Percentiles rank a stretch among this genome's conserved stretches.
Conservation (phyloP, 805 yeast species). For the Starmerella lactis-condensi region DNA sequence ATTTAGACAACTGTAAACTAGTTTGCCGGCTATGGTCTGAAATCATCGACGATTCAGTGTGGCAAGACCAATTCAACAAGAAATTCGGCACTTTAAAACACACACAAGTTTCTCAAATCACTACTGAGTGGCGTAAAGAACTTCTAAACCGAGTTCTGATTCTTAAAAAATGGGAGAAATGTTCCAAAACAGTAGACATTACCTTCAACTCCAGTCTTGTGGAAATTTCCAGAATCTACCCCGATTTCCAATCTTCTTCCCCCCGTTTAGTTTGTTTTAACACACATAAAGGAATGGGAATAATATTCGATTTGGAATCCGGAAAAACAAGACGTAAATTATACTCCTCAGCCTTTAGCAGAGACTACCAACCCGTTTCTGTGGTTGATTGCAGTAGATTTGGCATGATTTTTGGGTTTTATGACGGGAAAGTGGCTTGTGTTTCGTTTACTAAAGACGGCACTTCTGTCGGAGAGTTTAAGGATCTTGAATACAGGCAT, state of each 20-base stretch:
- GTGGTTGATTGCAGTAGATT: conserved; percentile 19
- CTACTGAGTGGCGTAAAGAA: conserved; percentile 20
- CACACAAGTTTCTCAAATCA: conserved; percentile 14
- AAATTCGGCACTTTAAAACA: conserved; percentile 15
- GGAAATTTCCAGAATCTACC: conserved; percentile 12
- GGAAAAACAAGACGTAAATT: conserved; percentile 19
- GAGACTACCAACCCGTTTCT: conserved; percentile 9
- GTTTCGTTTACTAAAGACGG: conserved; percentile 16
- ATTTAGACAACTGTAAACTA: conserved; percentile 16
- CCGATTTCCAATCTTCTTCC: conserved; percentile 14
- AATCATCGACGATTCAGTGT: conserved; percentile 18
- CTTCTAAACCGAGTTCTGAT: conserved; percentile 15
- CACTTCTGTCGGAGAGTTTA: conserved; percentile 15
- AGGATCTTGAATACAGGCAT: conserved; percentile 14
- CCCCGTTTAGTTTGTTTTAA: conserved; percentile 17
- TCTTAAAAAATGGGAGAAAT: conserved; percentile 18
- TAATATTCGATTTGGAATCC: conserved; percentile 18
- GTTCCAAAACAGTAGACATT: conserved; percentile 15
- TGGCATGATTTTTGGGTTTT: conserved; percentile 19
- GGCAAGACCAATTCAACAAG: conserved; percentile 18
- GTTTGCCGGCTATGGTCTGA: conserved; percentile 20
- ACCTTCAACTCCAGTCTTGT: conserved; percentile 15
- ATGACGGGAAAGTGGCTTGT: conserved; percentile 16
- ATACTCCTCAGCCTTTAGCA: conserved; percentile 13
- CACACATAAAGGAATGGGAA: conserved; percentile 16